A percentile compares a stretch with the other conserved stretches of the same genome.
Conservation (phyloP, 441 rosid species). For the Eutrema salsugineum region DNA sequence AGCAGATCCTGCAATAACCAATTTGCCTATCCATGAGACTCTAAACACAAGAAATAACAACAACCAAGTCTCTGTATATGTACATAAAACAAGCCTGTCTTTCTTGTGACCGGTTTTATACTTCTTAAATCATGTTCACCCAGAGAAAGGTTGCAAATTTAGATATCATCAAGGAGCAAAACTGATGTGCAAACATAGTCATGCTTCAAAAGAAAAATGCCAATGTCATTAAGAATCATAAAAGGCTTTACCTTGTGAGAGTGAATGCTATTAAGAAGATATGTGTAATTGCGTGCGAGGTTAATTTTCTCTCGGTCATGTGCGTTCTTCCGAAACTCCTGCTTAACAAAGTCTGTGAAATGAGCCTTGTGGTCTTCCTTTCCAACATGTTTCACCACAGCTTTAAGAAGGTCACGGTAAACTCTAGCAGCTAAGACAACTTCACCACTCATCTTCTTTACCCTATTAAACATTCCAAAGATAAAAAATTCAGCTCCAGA, state of each 20-base stretch:
- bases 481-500: background rate
- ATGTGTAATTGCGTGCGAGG: conserved; percentile 60
- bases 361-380: conserved; percentile 70
- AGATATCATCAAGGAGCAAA: background rate
- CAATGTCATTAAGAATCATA: background rate
- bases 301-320: conserved; percentile 51
- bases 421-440: conserved; percentile 46
- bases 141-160: background rate
- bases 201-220: background rate
- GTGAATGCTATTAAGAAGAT: conserved; percentile 70
- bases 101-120: background rate
- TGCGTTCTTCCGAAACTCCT: conserved; percentile 54
- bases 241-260: conserved; percentile 68
- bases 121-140: background rate
- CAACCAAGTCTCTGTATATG: background rate
- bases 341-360: conserved; percentile 52
- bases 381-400: conserved; percentile 70
- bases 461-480: background rate
- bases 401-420: conserved; percentile 68
- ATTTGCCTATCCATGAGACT: background rate
- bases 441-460: conserved; percentile 44
- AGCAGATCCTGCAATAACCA: conserved; percentile 56
- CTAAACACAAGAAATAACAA: background rate
- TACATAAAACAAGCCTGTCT: background rate
- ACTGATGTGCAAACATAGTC: background rate